Base-by-base conservation (phyloP, 2,329 filamentous ascomycete genomes). In the Fusarium oxysporum region DNA sequence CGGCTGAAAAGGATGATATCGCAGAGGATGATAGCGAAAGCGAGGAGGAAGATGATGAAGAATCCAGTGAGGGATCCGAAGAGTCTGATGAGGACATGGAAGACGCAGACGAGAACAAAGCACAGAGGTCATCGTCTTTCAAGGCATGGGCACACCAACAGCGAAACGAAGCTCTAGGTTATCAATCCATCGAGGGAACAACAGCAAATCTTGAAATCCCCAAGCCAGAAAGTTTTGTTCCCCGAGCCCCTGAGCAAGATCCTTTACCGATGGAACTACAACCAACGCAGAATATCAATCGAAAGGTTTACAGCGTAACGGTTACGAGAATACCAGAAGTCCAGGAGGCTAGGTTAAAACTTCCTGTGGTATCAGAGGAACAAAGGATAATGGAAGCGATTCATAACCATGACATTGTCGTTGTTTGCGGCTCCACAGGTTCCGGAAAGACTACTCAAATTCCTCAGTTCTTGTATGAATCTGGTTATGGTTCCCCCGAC, bases 321-420 rank as follows among this genome's bases (percentile, higher is more conserved):
- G 91, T 98, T 5, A 84, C 89, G 43, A 90, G 96, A 64, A 84
- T 89, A 1, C 84, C 91, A 9, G 91, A 92, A 23, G 92, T 98
- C 28, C 94, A 98, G 80, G 89, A 92, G 53, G 90, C 92, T 16
- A 91, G 96, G 17, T 82, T 97, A 51, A 90, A 93, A 62, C 87
- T 99, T 21, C 96, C 96, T 0, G 93, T 99, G 2, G 94, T 98
- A 4, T 93, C 93, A 4, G 95, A 98, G 81, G 96, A 99, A 81
- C 96, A 99, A 80, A 95, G 92, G 78, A 95, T 99, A 35, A 98
- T 99, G 95, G 96, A 99, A 82, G 95, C 95, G 2, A 94, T 99
- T 54, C 92, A 98, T 82, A 96, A 96, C 79, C 93, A 98, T 80
- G 89, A 96, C 58, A 91, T 94, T 7, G 93, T 98, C 3, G 92